phyloP scores from a whole-genome alignment of 345 rosid species.

The rapeseed (Brassica napus) region Da-Ae NC_063447.1:60261501-60262000 shows the following conservation, averaged over 20 bases:
- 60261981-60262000: constrained; percentile 6
- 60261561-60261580: constrained; percentile 83
- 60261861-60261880: constrained; percentile 94
- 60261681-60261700: constrained; percentile 89
- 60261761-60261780: constrained; percentile 80
- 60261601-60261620: constrained; percentile 95
- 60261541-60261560: constrained; percentile 79
- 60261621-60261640: constrained; percentile 86
- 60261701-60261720: constrained; percentile 78
- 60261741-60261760: constrained; percentile 89
- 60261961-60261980: constrained; percentile 12
- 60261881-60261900: constrained; percentile 78
- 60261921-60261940: background rate
- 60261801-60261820: constrained; percentile 84
- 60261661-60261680: constrained; percentile 99
- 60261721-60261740: constrained; percentile 94
- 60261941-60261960: constrained; percentile 28
- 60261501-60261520: constrained; percentile 96
- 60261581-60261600: constrained; percentile 86
- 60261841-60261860: constrained; percentile 93
- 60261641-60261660: constrained; percentile 91
- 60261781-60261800: constrained; percentile 86
- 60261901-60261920: constrained; percentile 34
- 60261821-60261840: constrained; percentile 94
- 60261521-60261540: constrained; percentile 85